These are phyloP conservation scores for Fusarium sp. DNA, from an alignment of 2,329 filamentous ascomycete species.

Conservation along the genomic window DNA sequence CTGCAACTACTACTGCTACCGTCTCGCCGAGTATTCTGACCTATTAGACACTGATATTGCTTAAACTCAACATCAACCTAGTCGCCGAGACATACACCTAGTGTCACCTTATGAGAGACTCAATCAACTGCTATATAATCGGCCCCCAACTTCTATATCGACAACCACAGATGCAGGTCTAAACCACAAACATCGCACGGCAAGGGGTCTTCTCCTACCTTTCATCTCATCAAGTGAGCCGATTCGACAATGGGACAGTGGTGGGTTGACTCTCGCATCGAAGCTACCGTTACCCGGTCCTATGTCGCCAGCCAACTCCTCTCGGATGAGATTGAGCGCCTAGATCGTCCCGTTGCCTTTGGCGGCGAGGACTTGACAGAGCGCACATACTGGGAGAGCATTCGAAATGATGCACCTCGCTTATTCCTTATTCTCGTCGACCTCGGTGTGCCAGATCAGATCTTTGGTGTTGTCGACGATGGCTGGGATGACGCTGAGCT, in stretches of 20 bases:
- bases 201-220: conserved; percentile 27
- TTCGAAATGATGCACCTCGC: conserved; percentile 74
- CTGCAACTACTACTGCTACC: conserved; percentile 4
- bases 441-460: conserved; percentile 76
- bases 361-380: conserved; percentile 74
- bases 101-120: conserved; percentile 17
- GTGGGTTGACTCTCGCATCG: conserved; percentile 79
- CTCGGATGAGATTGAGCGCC: conserved; percentile 69
- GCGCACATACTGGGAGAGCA: conserved; percentile 83
- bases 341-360: conserved; percentile 73
- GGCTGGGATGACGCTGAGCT: conserved; percentile 83
- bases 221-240: conserved; percentile 21
- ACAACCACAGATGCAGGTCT: conserved; percentile 38
- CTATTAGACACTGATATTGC: conserved; percentile 11
- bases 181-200: conserved; percentile 18
- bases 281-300: conserved; percentile 74
- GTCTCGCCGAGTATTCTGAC: conserved; percentile 19
- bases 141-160: conserved; percentile 11
- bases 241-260: conserved; percentile 60
- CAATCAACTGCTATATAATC: conserved; percentile 9
- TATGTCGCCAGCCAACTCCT: conserved; percentile 75
- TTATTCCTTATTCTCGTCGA: conserved; percentile 79
- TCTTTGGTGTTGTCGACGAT: conserved; percentile 80
- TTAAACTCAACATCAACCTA: conserved; percentile 3
- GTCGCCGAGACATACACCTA: conserved; percentile 4